Evolutionary conservation across 2,329 filamentous ascomycete species (phyloP).

Genomic region (Cytospora piceicola): DNA sequence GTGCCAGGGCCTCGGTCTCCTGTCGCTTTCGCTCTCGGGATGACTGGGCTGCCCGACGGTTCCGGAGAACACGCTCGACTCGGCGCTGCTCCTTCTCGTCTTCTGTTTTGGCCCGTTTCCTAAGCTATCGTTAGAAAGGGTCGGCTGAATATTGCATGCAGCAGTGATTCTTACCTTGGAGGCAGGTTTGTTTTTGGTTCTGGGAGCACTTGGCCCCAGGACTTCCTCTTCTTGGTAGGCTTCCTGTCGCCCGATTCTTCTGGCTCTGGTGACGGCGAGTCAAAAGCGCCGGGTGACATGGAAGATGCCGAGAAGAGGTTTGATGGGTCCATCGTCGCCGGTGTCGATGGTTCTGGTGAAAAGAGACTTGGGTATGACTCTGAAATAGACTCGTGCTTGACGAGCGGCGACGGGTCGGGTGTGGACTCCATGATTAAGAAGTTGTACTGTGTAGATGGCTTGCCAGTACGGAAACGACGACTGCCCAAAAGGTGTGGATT

Average conservation of each 20-base stretch:
- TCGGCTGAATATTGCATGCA: constrained; percentile 1
- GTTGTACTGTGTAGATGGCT: constrained; percentile 14
- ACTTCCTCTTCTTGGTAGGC: constrained; percentile 90
- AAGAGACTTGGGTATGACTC: constrained; percentile 22
- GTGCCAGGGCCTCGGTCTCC: constrained; percentile 84
- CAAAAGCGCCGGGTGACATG: constrained; percentile 25
- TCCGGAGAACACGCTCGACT: constrained; percentile 95
- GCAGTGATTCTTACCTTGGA: constrained; percentile 66
- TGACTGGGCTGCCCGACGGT: constrained; percentile 93
- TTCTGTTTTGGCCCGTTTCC: constrained; percentile 97
- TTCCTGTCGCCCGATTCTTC: constrained; percentile 63
- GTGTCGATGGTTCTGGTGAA: constrained; percentile 30
- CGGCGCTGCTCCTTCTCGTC: constrained; percentile 98
- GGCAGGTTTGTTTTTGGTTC: constrained; percentile 96
- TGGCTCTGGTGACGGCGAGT: constrained; percentile 32
- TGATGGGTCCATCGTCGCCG: constrained; percentile 27
- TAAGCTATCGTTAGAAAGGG: constrained; percentile 45
- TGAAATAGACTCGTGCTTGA: constrained; percentile 23
- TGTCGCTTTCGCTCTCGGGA: constrained; percentile 90
- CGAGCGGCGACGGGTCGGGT: constrained; percentile 21
- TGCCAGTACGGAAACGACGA: constrained; percentile 17
- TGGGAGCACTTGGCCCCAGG: constrained; percentile 96
- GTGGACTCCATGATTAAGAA: constrained; percentile 17
- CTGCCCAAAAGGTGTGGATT: constrained; percentile 5
- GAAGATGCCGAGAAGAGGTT: constrained; percentile 14